phyloP scores from a whole-genome alignment of 2,329 filamentous ascomycete genomes.

The Elsinoe perseae region DNA sequence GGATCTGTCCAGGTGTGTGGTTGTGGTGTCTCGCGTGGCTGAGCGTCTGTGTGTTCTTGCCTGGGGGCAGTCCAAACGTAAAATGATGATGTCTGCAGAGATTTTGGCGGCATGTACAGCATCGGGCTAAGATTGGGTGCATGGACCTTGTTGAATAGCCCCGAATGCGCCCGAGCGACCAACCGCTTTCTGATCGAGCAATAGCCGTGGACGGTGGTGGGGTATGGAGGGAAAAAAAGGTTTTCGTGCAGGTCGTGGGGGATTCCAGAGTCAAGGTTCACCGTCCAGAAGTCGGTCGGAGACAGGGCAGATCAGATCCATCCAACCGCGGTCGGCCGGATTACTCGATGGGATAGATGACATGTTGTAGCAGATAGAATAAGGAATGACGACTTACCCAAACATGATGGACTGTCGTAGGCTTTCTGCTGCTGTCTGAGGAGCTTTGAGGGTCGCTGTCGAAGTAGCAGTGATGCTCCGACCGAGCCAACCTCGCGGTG shows the following conservation, averaged over 20 bases:
- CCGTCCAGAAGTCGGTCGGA: background rate
- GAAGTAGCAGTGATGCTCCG: slow-evolving; percentile 24
- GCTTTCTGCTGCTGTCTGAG: slow-evolving; percentile 49
- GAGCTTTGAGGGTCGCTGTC: slow-evolving; percentile 24
- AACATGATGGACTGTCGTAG: slow-evolving; percentile 51
- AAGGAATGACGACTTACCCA: slow-evolving; percentile 40
- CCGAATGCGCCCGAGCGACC: slow-evolving; percentile 14
- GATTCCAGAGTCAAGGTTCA: slow-evolving; percentile 13
- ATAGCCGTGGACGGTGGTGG: slow-evolving; percentile 10
- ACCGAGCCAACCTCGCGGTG: slow-evolving; percentile 23
- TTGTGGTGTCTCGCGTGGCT: slow-evolving; percentile 8
- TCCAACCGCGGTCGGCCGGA: slow-evolving; percentile 14
- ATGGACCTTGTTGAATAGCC: slow-evolving; percentile 1
- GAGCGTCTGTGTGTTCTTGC: background rate
- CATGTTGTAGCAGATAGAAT: background rate
- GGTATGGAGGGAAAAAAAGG: slow-evolving; percentile 5
- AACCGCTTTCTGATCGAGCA: slow-evolving; percentile 1
- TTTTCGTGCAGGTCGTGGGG: slow-evolving; percentile 11
- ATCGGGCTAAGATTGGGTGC: slow-evolving; percentile 1
- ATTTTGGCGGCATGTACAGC: slow-evolving; percentile 14
- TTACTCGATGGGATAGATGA: slow-evolving; percentile 4
- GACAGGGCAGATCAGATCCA: slow-evolving; percentile 10
- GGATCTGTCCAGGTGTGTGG: slow-evolving; percentile 1
- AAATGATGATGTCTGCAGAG: slow-evolving; percentile 15
- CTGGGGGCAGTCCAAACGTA: background rate